phyloP scores from a whole-genome alignment of 345 rosid genomes.

The Corchorus capsularis region DNA sequence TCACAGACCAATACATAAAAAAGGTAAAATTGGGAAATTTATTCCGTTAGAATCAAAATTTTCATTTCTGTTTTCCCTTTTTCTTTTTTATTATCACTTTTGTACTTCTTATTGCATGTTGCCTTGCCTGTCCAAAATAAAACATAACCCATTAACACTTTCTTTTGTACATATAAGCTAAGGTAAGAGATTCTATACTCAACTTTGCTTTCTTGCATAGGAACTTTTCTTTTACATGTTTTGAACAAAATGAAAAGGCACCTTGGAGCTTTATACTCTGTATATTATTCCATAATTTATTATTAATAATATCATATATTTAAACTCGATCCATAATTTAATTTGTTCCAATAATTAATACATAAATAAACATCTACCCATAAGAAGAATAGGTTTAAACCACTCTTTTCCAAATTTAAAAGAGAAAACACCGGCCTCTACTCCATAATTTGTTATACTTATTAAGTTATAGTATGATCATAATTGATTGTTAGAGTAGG shows the following conservation, averaged over 20 bases:
- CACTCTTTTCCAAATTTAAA: too few relatives aligned
- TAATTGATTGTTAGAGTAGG: not conserved
- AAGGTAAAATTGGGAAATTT: not conserved
- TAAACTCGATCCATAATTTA: too few relatives aligned
- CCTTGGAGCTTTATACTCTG: too few relatives aligned
- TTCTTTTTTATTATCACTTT: not conserved
- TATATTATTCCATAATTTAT: too few relatives aligned
- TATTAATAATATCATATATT: too few relatives aligned
- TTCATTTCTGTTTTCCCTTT: not conserved
- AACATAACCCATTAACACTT: not conserved
- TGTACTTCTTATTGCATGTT: not conserved
- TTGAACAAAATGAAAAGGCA: too few relatives aligned
- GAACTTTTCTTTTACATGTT: too few relatives aligned
- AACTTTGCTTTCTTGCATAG: not conserved
- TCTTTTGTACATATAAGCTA: not conserved
- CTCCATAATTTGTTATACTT: too few relatives aligned
- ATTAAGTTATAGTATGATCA: not conserved
- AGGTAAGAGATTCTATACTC: not conserved
- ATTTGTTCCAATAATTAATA: too few relatives aligned
- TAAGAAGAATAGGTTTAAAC: too few relatives aligned
- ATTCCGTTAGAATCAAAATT: not conserved
- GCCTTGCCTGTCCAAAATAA: not conserved
- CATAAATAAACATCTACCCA: too few relatives aligned
- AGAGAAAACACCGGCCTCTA: too few relatives aligned
- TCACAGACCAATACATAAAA: not conserved